These are phyloP conservation scores for Capsaspora owczarzaki DNA, from an alignment of 78 protist species.

Conservation along the genomic window DNA sequence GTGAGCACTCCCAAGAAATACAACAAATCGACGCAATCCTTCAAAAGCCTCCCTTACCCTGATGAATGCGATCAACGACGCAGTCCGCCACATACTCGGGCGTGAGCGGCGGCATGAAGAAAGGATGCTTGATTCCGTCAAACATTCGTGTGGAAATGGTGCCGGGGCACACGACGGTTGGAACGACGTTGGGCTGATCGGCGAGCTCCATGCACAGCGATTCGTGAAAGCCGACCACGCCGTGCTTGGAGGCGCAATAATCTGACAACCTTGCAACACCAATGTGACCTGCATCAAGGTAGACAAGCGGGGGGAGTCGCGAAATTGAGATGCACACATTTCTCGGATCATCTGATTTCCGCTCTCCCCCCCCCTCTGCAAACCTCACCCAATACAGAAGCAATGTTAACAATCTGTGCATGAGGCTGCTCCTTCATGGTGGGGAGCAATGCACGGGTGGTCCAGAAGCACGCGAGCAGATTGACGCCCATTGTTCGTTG, in stretches of 20 bases:
- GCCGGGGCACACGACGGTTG: slow-evolving; percentile 28
- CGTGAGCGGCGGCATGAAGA: neutral
- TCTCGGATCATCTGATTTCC: neutral
- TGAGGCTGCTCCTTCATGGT: slow-evolving; percentile 11
- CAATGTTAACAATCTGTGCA: neutral
- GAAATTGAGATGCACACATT: neutral
- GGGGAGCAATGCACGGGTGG: slow-evolving; percentile 37
- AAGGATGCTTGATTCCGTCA: neutral
- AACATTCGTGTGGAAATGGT: slow-evolving; percentile 32
- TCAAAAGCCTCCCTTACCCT: too few relatives aligned
- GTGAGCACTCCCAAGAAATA: too few relatives aligned
- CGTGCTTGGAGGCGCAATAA: slow-evolving; percentile 40
- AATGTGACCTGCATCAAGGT: slow-evolving; percentile 1
- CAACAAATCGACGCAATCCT: neutral
- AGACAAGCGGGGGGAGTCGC: neutral
- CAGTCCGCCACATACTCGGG: neutral
- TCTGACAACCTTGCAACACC: slow-evolving; percentile 35
- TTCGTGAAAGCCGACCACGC: slow-evolving; percentile 27
- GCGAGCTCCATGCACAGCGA: slow-evolving; percentile 20
- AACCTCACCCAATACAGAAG: neutral
- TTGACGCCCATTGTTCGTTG: slow-evolving; percentile 27
- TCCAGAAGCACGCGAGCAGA: slow-evolving; percentile 41
- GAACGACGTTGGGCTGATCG: neutral
- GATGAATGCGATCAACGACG: neutral
- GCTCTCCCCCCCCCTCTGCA: neutral